These are phyloP conservation scores for Ustilago trichophora DNA, from an alignment of 1,284 basidiomycete species.

Conservation along the genomic window DNA sequence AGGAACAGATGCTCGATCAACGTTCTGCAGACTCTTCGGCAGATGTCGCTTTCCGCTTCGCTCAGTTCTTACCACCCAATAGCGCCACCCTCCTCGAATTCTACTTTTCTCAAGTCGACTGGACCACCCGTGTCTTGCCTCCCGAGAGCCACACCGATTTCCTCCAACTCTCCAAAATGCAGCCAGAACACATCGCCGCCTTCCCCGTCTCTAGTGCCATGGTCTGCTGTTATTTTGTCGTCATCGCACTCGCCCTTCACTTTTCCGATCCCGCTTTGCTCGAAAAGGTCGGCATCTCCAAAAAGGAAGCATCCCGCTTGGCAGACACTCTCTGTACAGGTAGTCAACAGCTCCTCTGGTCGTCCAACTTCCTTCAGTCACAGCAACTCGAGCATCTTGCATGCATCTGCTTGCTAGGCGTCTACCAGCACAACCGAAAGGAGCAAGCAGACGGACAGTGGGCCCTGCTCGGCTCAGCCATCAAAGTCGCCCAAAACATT, in stretches of 20 bases:
- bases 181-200: constrained; percentile 44
- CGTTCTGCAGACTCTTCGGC: constrained; percentile 37
- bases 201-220: constrained; percentile 49
- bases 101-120: constrained; percentile 59
- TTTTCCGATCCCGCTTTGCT: constrained; percentile 40
- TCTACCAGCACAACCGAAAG: constrained; percentile 62
- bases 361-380: constrained; percentile 57
- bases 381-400: constrained; percentile 61
- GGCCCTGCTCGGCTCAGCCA: constrained; percentile 57
- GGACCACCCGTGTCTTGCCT: constrained; percentile 51
- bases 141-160: constrained; percentile 24
- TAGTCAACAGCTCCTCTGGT: constrained; percentile 55
- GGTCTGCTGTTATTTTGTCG: constrained; percentile 58
- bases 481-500: constrained; percentile 53
- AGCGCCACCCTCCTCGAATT: constrained; percentile 48
- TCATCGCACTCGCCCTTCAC: constrained; percentile 59
- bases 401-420: constrained; percentile 57
- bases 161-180: constrained; percentile 34
- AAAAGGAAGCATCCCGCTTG: constrained; percentile 35
- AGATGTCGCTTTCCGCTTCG: constrained; percentile 47
- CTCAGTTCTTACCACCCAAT: constrained; percentile 29
- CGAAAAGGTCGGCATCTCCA: constrained; percentile 38
- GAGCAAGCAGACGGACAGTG: constrained; percentile 60
- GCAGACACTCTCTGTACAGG: constrained; percentile 55
- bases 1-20: constrained; percentile 41